Percentiles rank a stretch among this genome's conserved stretches.
These are phyloP conservation scores for Claviceps cyperi DNA, from an alignment of 2,329 filamentous ascomycete species.

Conservation along the genomic window DNA sequence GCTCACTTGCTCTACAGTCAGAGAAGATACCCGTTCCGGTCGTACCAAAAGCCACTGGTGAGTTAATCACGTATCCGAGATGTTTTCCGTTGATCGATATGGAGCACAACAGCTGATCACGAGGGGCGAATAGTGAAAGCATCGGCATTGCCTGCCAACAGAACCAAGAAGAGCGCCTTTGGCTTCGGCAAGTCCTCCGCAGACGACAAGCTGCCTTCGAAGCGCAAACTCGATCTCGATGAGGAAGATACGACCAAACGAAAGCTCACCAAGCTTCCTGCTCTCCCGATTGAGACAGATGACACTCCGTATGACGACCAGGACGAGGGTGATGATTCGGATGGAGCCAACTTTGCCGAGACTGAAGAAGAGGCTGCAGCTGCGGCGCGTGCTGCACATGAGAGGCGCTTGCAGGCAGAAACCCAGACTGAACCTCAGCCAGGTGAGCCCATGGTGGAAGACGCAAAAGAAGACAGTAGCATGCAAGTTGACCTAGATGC, in stretches of 20 bases:
- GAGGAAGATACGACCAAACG: constrained; percentile 78
- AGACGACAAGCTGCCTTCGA: constrained; percentile 55
- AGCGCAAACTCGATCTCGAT: constrained; percentile 68
- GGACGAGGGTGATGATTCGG: constrained; percentile 57
- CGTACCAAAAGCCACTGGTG: constrained; percentile 23
- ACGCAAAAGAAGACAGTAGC: constrained; percentile 10
- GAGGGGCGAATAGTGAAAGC: constrained; percentile 17
- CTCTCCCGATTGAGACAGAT: constrained; percentile 52
- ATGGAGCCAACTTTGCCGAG: constrained; percentile 61
- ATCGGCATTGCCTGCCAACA: constrained; percentile 49
- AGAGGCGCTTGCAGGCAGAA: constrained; percentile 51
- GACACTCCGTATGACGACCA: constrained; percentile 46
- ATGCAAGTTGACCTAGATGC: constrained; percentile 10
- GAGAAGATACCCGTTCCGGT: constrained; percentile 18
- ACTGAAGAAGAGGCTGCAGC: constrained; percentile 82
- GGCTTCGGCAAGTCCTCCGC: constrained; percentile 57
- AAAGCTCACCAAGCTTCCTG: constrained; percentile 82
- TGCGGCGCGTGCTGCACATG: constrained; percentile 70
- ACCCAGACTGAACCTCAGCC: constrained; percentile 31
- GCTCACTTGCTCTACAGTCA: constrained; percentile 28
- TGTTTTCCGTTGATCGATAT: not conserved
- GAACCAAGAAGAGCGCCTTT: constrained; percentile 67
- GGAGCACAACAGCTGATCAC: not conserved
- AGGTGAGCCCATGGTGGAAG: constrained; percentile 24
- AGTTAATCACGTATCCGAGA: constrained; percentile 8